Base-by-base conservation (phyloP, 2,329 filamentous ascomycete species). In the Epichloe scottii region DNA sequence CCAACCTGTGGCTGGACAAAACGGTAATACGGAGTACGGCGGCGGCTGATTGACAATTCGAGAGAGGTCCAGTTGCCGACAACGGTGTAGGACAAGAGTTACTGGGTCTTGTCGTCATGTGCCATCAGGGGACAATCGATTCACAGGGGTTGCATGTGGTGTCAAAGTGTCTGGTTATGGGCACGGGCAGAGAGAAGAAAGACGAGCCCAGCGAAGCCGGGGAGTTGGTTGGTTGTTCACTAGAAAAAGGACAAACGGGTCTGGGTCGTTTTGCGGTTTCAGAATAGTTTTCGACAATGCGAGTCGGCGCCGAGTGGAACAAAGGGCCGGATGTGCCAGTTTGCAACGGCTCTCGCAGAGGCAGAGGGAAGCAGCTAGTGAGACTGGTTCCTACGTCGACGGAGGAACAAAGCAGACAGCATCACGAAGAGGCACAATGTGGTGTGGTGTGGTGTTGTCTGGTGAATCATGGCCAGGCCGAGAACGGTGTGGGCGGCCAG, bases 1-100 rank as follows among this genome's bases (percentile, higher is more conserved):
- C 46, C 53, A 48, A 30, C 42, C 40, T 35, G 37, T 34, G 30
- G 21, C 44, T 50, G 51, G 48, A 56, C 55, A 57, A 54, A 50
- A 51, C 48, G 48, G 19, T n/a, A n/a, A n/a, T n/a, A n/a, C n/a
- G n/a, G n/a, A n/a, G n/a, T 26, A 35, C 26, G 15, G 19, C 14
- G 35, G 14, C 35, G 21, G 35, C 14, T 10, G 7, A 11, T 11
- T 5, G 15, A 12, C 34, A 37, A 37, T 35, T 38, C 33, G 10
- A 7, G 21, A 4, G n/a, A 21, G 30, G 1, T 23, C 14, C 33
- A n/a, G 12, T 48, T 12, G 37, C 43, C 17, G 23, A 47, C 8
- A 4, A 19, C 21, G 17, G 48, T 19, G 19, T n/a, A 6, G 17
- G 15, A 42, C 30, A 17, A n/a, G 38, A n/a, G 19, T 21, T 43